Evolutionary conservation across 345 rosid genomes (phyloP), one percentile per base, ranked within the genome.

Genomic region (Barbarea vulgaris): DNA sequence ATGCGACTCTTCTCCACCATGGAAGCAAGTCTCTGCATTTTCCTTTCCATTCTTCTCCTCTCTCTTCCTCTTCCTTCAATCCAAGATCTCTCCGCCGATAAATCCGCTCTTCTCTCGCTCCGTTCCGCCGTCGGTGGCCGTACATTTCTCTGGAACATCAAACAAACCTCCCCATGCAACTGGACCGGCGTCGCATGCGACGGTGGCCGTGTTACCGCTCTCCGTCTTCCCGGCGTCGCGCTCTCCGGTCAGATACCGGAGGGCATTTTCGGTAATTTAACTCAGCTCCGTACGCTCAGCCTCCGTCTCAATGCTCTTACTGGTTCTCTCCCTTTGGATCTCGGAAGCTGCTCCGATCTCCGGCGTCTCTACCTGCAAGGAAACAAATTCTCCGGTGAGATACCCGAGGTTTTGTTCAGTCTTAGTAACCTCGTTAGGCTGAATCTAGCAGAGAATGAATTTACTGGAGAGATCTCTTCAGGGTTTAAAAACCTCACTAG

Each of bases 71-170:
- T 72, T 9, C 80, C 72, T 1, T 46, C 84, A 9, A 25, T 47
- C 19, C 82, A 90, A 74, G 98, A 96, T 84, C 96, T 93, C 57
- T 42, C 89, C 64, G 82, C 90, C 83, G 99, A 96, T 82, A 80
- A 86, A 24, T 80, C 87, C 4, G 97, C 98, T 7, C 93, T 96
- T 10, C 82, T 96, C 59, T 59, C 84, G 2, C 91, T 96, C 27
- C 92, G 99, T 11, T 82, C 94, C 64, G 69, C 96, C 42, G 88
- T 96, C 41, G 85, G 86, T 9, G 99, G 99, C 48, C 88, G 99
- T 8, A 89, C 98, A 28, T 81, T 85, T 44, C 83, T 88, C 58
- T 96, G 99, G 99, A 73, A 87, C 51, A 68, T 48, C 7, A 76
- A 85, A 5, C 84, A 68, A 15, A 22, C 65, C 50, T 78, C 72